phyloP scores from a whole-genome alignment of 805 yeast species.

The Metschnikowia rubicola region DNA sequence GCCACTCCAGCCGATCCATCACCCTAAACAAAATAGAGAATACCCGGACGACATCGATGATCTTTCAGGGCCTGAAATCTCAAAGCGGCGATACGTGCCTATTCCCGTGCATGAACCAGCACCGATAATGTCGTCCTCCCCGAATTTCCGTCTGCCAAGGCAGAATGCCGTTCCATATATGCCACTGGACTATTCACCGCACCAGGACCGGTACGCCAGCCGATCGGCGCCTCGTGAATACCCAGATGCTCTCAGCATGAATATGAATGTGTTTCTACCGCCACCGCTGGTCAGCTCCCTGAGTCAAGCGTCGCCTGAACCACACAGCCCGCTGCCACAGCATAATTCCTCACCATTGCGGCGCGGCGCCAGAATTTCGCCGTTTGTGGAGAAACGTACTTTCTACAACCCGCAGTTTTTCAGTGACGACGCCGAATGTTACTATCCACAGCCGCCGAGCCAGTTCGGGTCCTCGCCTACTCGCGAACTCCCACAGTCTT shows the following conservation, averaged over 20 bases:
- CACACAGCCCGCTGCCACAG: slow-evolving; percentile 21
- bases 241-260: slow-evolving; percentile 11
- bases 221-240: neutral
- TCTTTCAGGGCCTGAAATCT: slow-evolving; percentile 19
- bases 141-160: neutral
- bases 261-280: slow-evolving; percentile 31
- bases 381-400: slow-evolving; percentile 18
- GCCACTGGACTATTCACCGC: neutral
- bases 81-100: slow-evolving; percentile 32
- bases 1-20: slow-evolving; percentile 14
- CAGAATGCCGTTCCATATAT: neutral
- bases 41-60: slow-evolving; percentile 35
- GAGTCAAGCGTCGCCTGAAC: slow-evolving; percentile 35
- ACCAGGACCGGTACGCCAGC: neutral
- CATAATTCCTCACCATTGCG: slow-evolving; percentile 28
- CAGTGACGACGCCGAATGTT: slow-evolving; percentile 24
- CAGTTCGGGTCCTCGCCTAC: slow-evolving; percentile 29
- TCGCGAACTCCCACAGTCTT: slow-evolving; percentile 18
- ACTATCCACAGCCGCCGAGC: slow-evolving; percentile 15
- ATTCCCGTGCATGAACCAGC: slow-evolving; percentile 40
- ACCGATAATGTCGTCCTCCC: neutral
- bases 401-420: slow-evolving; percentile 42
- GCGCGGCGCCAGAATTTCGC: slow-evolving; percentile 4
- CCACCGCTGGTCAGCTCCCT: slow-evolving; percentile 32
- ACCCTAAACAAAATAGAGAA: slow-evolving; percentile 10